Conservation (phyloP, 2,329 filamentous ascomycete genomes). For the Monilinia vaccinii-corymbosi region DNA sequence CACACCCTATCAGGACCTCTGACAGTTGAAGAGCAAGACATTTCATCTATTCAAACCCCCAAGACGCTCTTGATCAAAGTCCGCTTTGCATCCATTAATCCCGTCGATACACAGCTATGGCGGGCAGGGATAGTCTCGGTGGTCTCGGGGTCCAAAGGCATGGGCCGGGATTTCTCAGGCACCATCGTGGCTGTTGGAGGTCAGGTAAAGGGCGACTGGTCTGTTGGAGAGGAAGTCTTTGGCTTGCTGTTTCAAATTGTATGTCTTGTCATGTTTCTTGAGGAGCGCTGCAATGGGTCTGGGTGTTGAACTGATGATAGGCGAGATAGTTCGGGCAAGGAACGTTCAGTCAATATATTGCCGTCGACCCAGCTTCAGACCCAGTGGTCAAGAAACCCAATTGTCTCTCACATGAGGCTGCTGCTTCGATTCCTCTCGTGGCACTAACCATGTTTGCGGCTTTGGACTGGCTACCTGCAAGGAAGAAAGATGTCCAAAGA, state of each 20-base stretch:
- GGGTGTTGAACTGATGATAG: neutral
- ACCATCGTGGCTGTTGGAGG: conserved; percentile 30
- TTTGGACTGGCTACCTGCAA: conserved; percentile 23
- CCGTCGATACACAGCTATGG: conserved; percentile 27
- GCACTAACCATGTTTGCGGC: conserved; percentile 33
- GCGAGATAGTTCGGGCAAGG: conserved; percentile 23
- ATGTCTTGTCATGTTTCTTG: conserved; percentile 7
- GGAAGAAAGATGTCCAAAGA: conserved; percentile 11
- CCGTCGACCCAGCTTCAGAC: conserved; percentile 20
- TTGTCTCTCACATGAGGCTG: conserved; percentile 34
- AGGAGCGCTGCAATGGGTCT: neutral
- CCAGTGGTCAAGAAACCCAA: conserved; percentile 32
- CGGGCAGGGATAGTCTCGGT: conserved; percentile 19
- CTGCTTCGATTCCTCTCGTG: conserved; percentile 37
- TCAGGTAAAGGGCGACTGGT: conserved; percentile 25
- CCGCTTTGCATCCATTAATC: conserved; percentile 27
- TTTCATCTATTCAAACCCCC: conserved; percentile 16
- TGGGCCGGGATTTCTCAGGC: conserved; percentile 27
- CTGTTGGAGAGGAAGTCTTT: conserved; percentile 32
- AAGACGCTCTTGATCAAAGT: conserved; percentile 25
- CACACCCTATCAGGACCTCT: conserved; percentile 14
- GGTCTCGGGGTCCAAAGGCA: conserved; percentile 25
- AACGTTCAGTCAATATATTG: conserved; percentile 27
- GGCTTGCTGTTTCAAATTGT: conserved; percentile 26
- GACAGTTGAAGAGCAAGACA: conserved; percentile 18